These are phyloP conservation scores for Capsaspora owczarzaki DNA, from an alignment of 78 protist species.

Conservation along the genomic window DNA sequence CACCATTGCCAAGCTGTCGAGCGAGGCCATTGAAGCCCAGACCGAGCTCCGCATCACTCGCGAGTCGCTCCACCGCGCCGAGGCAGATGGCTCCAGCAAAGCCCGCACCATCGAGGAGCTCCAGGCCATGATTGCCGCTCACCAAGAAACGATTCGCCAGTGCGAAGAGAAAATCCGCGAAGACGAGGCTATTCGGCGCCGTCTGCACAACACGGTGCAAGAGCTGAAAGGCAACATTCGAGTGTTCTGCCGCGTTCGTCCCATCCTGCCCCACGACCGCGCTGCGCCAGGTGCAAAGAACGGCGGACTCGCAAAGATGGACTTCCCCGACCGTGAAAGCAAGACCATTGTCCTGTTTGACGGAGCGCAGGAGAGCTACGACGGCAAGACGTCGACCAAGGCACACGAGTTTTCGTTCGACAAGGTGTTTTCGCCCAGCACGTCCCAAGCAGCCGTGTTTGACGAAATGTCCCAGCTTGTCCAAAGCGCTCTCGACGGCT, in stretches of 20 bases:
- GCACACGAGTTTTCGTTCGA: slow-evolving; percentile 36
- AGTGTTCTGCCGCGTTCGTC: slow-evolving; percentile 73
- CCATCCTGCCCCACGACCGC: neutral
- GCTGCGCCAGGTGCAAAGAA: neutral
- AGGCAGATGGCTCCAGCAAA: too few species aligned
- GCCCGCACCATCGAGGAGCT: neutral
- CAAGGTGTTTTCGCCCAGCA: slow-evolving; percentile 45
- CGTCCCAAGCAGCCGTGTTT: slow-evolving; percentile 31
- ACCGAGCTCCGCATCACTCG: neutral
- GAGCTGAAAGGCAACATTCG: slow-evolving; percentile 81
- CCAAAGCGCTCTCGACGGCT: slow-evolving; percentile 65
- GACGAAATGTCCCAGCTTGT: slow-evolving; percentile 58
- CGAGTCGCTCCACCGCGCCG: neutral
- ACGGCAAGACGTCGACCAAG: neutral
- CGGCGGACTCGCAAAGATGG: neutral
- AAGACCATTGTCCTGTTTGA: neutral
- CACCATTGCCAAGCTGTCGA: neutral
- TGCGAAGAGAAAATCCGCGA: neutral
- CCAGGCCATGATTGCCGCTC: neutral
- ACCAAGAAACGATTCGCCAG: neutral
- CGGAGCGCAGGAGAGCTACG: neutral
- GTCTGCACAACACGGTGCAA: slow-evolving; percentile 32
- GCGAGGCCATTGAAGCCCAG: neutral
- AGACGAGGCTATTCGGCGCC: neutral
- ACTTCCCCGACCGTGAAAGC: neutral